These are phyloP conservation scores for Aspergillus heteromorphus DNA, from an alignment of 495 filamentous ascomycete genomes.

Conservation along the genomic window DNA sequence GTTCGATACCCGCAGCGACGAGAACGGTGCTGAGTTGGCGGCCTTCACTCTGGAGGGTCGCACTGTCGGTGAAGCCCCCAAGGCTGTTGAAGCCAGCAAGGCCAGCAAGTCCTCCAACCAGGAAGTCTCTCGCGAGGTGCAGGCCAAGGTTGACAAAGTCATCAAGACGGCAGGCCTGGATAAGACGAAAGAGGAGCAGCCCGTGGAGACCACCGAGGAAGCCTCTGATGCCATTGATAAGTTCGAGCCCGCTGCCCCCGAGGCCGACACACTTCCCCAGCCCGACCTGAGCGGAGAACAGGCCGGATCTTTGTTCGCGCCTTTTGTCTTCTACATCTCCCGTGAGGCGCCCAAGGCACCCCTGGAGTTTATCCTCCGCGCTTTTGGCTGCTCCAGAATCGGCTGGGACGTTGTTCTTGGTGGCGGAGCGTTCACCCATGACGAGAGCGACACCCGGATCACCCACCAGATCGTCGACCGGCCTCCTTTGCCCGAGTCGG, in stretches of 20 bases:
- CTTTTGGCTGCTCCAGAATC: constrained; percentile 93
- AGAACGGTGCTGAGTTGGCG: constrained; percentile 82
- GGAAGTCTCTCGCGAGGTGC: constrained; percentile 44
- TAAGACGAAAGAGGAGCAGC: constrained; percentile 39
- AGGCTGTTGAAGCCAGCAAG: constrained; percentile 49
- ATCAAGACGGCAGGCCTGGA: constrained; percentile 40
- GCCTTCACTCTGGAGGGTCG: constrained; percentile 84
- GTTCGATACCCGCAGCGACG: constrained; percentile 81
- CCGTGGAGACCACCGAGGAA: constrained; percentile 37
- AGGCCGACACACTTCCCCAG: constrained; percentile 82
- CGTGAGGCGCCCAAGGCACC: constrained; percentile 87
- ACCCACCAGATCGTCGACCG: constrained; percentile 96
- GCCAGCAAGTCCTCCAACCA: constrained; percentile 37
- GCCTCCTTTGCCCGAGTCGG: constrained; percentile 61
- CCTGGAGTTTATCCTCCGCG: constrained; percentile 87
- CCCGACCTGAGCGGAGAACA: constrained; percentile 56
- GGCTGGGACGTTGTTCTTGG: constrained; percentile 89
- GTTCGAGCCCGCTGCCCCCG: constrained; percentile 71
- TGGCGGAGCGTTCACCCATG: constrained; percentile 83
- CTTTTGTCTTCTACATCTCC: constrained; percentile 88
- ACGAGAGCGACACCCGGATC: constrained; percentile 80
- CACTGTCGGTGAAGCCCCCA: constrained; percentile 47
- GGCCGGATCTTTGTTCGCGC: constrained; percentile 66
- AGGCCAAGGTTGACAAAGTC: constrained; percentile 51
- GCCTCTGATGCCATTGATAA: constrained; percentile 73